phyloP scores from a whole-genome alignment of 257 asterid genomes.

The Solanum virginianum region DNA sequence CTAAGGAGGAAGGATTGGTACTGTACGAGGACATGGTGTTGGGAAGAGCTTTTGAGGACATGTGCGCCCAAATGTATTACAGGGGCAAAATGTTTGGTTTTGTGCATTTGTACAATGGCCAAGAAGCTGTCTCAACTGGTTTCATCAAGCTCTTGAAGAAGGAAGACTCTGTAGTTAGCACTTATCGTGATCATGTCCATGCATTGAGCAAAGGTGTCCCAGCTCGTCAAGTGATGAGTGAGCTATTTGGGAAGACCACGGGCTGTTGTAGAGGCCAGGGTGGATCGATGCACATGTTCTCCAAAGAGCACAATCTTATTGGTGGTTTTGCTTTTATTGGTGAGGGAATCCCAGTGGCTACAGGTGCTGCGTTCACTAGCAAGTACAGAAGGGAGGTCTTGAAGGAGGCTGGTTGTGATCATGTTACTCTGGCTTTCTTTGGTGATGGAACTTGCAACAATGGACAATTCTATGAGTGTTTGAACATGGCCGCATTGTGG shows the following conservation, averaged over 20 bases:
- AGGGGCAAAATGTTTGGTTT: conserved; percentile 98
- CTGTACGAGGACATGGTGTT: conserved; percentile 83
- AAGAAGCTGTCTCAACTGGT: conserved; percentile 96
- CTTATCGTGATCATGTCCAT: conserved; percentile 94
- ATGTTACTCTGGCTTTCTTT: conserved; percentile 80
- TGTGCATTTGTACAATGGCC: conserved; percentile 92
- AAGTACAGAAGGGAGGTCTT: conserved; percentile 79
- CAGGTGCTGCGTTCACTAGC: conserved; percentile 90
- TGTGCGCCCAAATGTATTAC: conserved; percentile 99
- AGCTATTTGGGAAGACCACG: conserved; percentile 94
- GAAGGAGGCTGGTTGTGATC: conserved; percentile 75
- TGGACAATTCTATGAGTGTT: conserved; percentile 94
- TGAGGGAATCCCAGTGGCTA: conserved; percentile 92
- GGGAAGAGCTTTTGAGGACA: conserved; percentile 90
- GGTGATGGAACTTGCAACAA: conserved; percentile 97
- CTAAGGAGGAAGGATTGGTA: conserved; percentile 78
- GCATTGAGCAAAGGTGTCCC: conserved; percentile 97
- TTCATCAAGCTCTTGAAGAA: conserved; percentile 82
- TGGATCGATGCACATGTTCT: conserved; percentile 99
- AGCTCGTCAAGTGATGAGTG: conserved; percentile 90
- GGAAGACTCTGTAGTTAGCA: conserved; percentile 80
- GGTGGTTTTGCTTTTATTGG: conserved; percentile 98
- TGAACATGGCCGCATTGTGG: conserved; percentile 99
- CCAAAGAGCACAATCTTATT: conserved; percentile 85
- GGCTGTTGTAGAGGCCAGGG: conserved; percentile 99